Evolutionary conservation across 805 yeast genomes (phyloP), one percentile per base, ranked within the genome.

Genomic region (Pichia rugopelliculosa): DNA sequence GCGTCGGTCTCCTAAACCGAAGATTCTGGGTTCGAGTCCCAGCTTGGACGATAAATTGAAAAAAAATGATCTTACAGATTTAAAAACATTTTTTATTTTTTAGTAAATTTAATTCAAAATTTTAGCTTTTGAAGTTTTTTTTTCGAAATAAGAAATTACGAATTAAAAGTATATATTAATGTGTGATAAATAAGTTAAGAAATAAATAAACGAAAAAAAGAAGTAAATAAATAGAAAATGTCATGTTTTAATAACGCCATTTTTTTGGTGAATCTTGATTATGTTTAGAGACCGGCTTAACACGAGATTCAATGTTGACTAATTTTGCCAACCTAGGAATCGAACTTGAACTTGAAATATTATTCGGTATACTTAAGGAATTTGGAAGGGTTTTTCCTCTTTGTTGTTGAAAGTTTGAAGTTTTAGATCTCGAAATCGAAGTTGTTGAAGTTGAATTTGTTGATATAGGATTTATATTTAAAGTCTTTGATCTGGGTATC

Each of bases 11-110:
- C 51, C 51, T 48, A 48, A 48, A 45, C 48, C 39, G 48, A 48
- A 48, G 51, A 48, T 48, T 48, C 51, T 48, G 51, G 51, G 51
- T 48, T 48, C 51, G 48, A 48, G 51, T 48, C 51, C 51, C 51
- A 48, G 51, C 51, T 48, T 48, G 51, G 51, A 48, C 51, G 51
- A 12, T 4, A n/a, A n/a, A n/a, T n/a, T n/a, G n/a, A n/a, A n/a
- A n/a, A n/a, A n/a, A n/a, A n/a, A n/a, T n/a, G n/a, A n/a, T n/a
- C n/a, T n/a, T n/a, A n/a, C n/a, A n/a, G n/a, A 2, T n/a, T 30
- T 30, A 30, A 30, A 21, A 23, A 27, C 23, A 27, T 26, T 41
- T 17, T 23, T 24, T 30, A 15, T 34, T 34, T 34, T 17, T 30
- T 30, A 13, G 1, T 30, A 17, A 4, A 15, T 30, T 12, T 13